Evolutionary conservation across 345 rosid genomes (phyloP), one percentile per base, ranked within the genome.

Genomic region (Gossypium herbaceum): DNA sequence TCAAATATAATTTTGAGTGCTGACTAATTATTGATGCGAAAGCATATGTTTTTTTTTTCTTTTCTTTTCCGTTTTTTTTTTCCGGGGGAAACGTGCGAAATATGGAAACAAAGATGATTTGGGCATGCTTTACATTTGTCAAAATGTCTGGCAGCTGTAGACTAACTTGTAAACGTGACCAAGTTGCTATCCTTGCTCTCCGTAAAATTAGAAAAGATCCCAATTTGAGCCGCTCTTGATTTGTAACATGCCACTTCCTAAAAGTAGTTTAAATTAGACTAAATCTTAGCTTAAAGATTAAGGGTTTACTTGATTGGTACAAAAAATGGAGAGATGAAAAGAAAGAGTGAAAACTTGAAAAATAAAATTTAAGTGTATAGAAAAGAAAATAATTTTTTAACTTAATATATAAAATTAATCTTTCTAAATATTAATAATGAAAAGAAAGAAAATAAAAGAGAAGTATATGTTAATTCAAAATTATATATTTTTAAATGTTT

Each of bases 11-110:
- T 29, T 50, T 56, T 80, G 16, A 19, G 12, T 39, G 82, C 65
- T 66, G 73, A 69, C 76, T 65, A 41, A 64, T 57, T 52, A 69
- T 64, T 78, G 74, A 69, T 73, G 27, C 71, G 25, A 16, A 57
- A 73, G 64, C 17, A 2, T 48, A 12, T 48, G 15, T 12, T 48
- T 48, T 12, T 2, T 12, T 48, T 48, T 12, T 2, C 4, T 10
- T 3, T 34, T 5, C 41, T 5, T 34, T 34, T 48, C 52, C 39
- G 4, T 29, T 4, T 12, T 47, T 47, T 47, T 12, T 48, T 48
- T 0, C 15, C 2, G 52, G 12, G 1, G 16, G 52, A 48, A 12
- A 44, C 60, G 27, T 68, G 77, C 56, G 12, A 71, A 77, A 62
- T 73, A 47, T 22, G 56, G 75, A 29, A 66, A 60, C 5, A 67